Evolutionary conservation across 208 protist genomes (phyloP).

Genomic region (Angomonas desouzai): DNA sequence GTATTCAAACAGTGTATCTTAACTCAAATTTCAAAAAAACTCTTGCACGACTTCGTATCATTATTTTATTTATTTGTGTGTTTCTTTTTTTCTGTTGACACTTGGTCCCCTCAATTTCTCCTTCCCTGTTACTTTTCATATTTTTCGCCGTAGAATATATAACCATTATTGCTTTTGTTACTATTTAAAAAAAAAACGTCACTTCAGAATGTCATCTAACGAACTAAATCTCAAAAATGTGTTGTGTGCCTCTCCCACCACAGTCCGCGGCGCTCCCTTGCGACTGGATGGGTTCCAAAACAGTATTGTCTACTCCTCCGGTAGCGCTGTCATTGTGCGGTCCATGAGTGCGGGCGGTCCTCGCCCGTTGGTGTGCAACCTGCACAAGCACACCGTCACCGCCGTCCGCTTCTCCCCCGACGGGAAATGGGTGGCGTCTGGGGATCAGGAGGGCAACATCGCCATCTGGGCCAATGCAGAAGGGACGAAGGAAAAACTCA

Average conservation of each 20-base stretch:
- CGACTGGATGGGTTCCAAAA: conserved; percentile 21
- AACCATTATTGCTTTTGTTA: no score
- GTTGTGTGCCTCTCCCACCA: conserved; percentile 29
- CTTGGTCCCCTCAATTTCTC: no score
- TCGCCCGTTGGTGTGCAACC: conserved; percentile 16
- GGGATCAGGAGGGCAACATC: conserved; percentile 51
- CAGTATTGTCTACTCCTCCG: conserved; percentile 37
- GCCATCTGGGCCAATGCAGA: conserved; percentile 29
- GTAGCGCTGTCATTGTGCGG: conserved; percentile 32
- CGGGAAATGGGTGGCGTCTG: conserved; percentile 40
- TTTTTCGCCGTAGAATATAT: neutral
- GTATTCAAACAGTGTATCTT: conserved; percentile 8
- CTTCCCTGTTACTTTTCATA: no score
- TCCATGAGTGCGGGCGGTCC: neutral
- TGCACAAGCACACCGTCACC: conserved; percentile 36
- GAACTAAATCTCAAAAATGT: conserved; percentile 18
- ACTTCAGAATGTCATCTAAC: conserved; percentile 29
- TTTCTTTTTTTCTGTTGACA: conserved; percentile 3
- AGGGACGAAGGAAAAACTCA: conserved; percentile 29
- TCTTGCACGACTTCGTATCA: conserved; percentile 10
- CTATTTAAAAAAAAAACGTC: no score
- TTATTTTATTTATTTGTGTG: conserved; percentile 10
- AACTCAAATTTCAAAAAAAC: neutral
- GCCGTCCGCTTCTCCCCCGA: conserved; percentile 38
- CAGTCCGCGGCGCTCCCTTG: conserved; percentile 25